Base-by-base conservation (phyloP, 1,139 yeast genomes). In the Candida dubliniensis region DNA sequence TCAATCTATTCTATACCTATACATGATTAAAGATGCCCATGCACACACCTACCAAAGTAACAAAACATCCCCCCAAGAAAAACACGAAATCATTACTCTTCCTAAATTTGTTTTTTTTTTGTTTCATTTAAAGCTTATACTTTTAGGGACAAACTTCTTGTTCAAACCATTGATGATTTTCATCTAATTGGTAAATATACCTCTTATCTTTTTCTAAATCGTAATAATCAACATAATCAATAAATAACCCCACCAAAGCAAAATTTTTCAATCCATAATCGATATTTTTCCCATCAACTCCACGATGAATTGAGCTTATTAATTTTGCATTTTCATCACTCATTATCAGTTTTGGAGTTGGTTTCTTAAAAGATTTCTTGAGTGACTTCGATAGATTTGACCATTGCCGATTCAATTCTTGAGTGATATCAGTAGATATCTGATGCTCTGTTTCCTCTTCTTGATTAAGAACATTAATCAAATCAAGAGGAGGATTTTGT, bases 281-380 rank as follows among this genome's bases (percentile, higher is more conserved):
- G 41, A 81, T 88, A 56, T 82, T 78, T 41, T 82, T 76, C 8
- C 96, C 96, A 62, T 88, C 96, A 11, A 87, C 96, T 5, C 96
- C 95, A 52, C 96, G 74, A 41, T 79, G 73, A 41, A 88, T 84
- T 43, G 86, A 78, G 61, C 88, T 95, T 36, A 88, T 67, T 46
- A 71, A 60, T 56, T 78, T 79, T 34, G 73, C 72, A 46, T 77
- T 77, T 31, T 78, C 83, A n/a, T 71, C 73, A n/a, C 79, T 76
- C 60, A 87, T 60, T 23, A 67, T 65, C 1, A 81, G 66, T 18
- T 84, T 84, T 0, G 96, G 96, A 1, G 75, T 64, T 1, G 96
- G 96, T 53, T 81, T 83, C 46, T 87, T 76, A 62, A 84, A 88
- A 25, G 84, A 71, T 41, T 82, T 77, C 59, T 82, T 83, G 58